Base-by-base conservation (phyloP, 2,329 filamentous ascomycete species). In the Phialophora macrospora region DNA sequence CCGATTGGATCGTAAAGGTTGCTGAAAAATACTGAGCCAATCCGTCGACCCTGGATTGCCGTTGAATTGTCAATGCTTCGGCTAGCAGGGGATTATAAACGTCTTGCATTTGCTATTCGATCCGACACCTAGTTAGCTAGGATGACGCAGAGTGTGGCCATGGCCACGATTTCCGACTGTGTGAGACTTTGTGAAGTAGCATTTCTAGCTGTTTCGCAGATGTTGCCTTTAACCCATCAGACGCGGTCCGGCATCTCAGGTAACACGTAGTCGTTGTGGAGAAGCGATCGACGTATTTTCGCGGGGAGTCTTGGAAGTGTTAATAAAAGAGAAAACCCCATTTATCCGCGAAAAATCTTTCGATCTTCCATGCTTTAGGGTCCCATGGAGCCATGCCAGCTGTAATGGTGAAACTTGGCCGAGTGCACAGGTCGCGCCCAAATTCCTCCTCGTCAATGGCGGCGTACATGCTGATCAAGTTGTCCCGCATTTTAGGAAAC, bases 401-500 rank as follows among this genome's bases (percentile, higher is more conserved):
- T 28, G 63, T 68, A 49, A 79, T 74, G 7, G 66, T 65, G 64
- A 78, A 78, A 63, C 75, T 77, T 9, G 71, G 71, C 68, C 74
- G 73, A 12, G 71, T 71, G 54, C 75, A 74, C 4, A 79, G n/a
- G 64, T 79, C 77, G 11, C 61, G 64, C 32, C 76, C 28, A 12
- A 81, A 72, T 5, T 78, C 75, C 26, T 79, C 77, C n/a, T 78
- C 73, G 67, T 81, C 75, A 32, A 80, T 62, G 2, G 38, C 4
- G 34, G 68, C 66, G 3, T 58, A 58, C 22, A 68, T 60, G 9
- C 52, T 64, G 46, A 81, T 80, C 48, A 80, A 61, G 49, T 73
- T 75, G 54, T 80, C 76, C 17, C 79, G 71, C 72, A 80, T 75
- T 30, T 72, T 72, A 6, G 77, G 77, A 60, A 80, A 79, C 2